Conservation (phyloP, 805 yeast genomes). For the Kodamaea laetipori region DNA sequence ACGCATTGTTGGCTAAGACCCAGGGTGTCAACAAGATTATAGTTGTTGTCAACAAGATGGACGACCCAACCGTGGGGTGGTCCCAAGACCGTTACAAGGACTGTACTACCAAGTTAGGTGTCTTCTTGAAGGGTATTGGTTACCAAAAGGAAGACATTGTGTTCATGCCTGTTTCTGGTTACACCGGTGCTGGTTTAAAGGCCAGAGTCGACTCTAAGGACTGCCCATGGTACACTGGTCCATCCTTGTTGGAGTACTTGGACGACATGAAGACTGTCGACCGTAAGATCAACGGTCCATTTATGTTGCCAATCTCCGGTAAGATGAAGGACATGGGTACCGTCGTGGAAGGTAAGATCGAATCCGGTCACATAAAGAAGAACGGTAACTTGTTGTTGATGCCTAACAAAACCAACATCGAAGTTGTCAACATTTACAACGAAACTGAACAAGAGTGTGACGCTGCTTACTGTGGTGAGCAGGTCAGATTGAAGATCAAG, state of each 20-base stretch:
- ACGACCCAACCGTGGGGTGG: conserved; percentile 96
- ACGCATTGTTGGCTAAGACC: conserved; percentile 94
- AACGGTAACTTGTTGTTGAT: conserved; percentile 74
- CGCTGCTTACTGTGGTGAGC: conserved; percentile 93
- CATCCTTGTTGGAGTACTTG: conserved; percentile 85
- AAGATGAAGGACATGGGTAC: conserved; percentile 98
- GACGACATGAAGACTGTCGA: conserved; percentile 79
- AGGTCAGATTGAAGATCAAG: conserved; percentile 87
- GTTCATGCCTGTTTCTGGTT: conserved; percentile 98
- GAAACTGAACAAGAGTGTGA: conserved; percentile 96
- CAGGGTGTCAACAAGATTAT: conserved; percentile 95
- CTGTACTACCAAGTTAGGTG: conserved; percentile 80
- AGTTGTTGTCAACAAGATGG: conserved; percentile 98
- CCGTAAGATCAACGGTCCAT: conserved; percentile 91
- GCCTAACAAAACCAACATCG: conserved; percentile 88
- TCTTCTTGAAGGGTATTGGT: conserved; percentile 85
- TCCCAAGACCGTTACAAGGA: conserved; percentile 94
- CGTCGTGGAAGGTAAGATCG: conserved; percentile 96
- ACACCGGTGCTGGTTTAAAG: conserved; percentile 94
- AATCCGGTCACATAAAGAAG: conserved; percentile 89
- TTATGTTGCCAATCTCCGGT: conserved; percentile 93
- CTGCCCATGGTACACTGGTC: conserved; percentile 95
- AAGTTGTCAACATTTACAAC: conserved; percentile 83
- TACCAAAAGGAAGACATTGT: conserved; percentile 82
- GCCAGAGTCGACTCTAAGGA: conserved; percentile 70